Conservation (phyloP, 345 rosid genomes). For the Pseudoturritis turrita region DNA sequence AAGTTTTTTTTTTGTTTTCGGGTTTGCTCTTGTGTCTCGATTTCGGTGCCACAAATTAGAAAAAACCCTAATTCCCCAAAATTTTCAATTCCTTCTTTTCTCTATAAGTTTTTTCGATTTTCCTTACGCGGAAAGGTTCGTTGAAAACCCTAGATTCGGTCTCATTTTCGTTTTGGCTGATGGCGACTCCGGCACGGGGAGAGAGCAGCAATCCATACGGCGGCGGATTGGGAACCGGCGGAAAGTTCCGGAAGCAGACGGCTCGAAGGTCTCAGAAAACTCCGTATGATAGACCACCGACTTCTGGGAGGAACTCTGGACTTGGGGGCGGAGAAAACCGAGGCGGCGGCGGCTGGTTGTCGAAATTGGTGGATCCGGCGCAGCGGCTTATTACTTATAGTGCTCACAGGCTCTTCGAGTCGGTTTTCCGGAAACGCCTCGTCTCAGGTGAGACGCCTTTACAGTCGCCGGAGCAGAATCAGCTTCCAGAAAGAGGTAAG, state of each 20-base stretch:
- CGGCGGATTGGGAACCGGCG: slow-evolving; percentile 49
- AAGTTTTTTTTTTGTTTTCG: neutral
- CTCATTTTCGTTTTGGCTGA: slow-evolving; percentile 15
- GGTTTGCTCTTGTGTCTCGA: neutral
- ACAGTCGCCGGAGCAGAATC: slow-evolving; percentile 23
- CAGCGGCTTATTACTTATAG: slow-evolving; percentile 68
- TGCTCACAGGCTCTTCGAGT: slow-evolving; percentile 71
- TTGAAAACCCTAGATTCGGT: slow-evolving; percentile 42
- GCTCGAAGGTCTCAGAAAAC: slow-evolving; percentile 45
- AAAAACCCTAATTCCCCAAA: slow-evolving; percentile 45
- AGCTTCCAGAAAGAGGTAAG: slow-evolving; percentile 43
- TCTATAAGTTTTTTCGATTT: slow-evolving; percentile 19
- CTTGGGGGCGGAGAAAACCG: slow-evolving; percentile 12
- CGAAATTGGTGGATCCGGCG: slow-evolving; percentile 92
- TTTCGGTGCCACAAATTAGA: slow-evolving; percentile 26
- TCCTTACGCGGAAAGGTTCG: slow-evolving; percentile 22
- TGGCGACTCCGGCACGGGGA: slow-evolving; percentile 52
- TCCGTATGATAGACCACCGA: slow-evolving; percentile 74
- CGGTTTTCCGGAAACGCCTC: slow-evolving; percentile 74
- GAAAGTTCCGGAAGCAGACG: slow-evolving; percentile 71
- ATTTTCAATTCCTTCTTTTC: neutral
- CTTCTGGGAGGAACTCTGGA: slow-evolving; percentile 43
- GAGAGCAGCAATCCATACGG: slow-evolving; percentile 38
- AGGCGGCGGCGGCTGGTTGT: slow-evolving; percentile 61
- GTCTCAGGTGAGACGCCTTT: slow-evolving; percentile 30